Conservation (phyloP, 192 early-diverging fungal species). For the Phycomyces nitens region DNA sequence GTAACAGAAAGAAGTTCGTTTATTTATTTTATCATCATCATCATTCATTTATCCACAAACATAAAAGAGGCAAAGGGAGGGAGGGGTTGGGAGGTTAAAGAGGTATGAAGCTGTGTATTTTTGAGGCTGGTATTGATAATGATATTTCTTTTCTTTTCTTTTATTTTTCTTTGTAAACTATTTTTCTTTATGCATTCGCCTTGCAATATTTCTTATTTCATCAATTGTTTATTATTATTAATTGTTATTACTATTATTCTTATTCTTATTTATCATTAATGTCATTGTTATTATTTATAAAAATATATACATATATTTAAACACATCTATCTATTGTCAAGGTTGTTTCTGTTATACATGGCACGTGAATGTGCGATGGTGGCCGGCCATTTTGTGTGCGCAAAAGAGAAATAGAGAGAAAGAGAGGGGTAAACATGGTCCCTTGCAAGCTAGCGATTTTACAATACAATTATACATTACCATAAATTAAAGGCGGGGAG, state of each 20-base stretch:
- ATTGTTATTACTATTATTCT: not conserved
- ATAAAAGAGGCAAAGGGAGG: not conserved
- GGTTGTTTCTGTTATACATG: not conserved
- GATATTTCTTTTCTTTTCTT: not conserved
- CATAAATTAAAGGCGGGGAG: not conserved
- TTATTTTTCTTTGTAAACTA: not conserved
- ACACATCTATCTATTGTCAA: not conserved
- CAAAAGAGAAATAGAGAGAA: not conserved
- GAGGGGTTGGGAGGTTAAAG: too few species aligned
- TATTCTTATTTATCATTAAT: not conserved
- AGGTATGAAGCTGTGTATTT: too few species aligned
- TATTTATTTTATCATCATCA: not conserved
- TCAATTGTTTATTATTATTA: too few species aligned
- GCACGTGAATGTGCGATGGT: not conserved
- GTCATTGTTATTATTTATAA: not conserved
- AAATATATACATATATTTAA: not conserved
- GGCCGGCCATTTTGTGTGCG: not conserved
- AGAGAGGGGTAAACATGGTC: slow-evolving; percentile 11
- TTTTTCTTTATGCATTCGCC: not conserved
- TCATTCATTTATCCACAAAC: not conserved
- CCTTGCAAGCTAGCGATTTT: slow-evolving; percentile 9
- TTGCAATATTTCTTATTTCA: not conserved
- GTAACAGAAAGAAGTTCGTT: too few species aligned
- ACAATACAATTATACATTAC: not conserved
- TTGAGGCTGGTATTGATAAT: too few species aligned